A percentile compares a stretch with the other conserved stretches of the same genome.
Conservation (phyloP, 768 basidiomycete species). For the Royoungia palumana region DNA sequence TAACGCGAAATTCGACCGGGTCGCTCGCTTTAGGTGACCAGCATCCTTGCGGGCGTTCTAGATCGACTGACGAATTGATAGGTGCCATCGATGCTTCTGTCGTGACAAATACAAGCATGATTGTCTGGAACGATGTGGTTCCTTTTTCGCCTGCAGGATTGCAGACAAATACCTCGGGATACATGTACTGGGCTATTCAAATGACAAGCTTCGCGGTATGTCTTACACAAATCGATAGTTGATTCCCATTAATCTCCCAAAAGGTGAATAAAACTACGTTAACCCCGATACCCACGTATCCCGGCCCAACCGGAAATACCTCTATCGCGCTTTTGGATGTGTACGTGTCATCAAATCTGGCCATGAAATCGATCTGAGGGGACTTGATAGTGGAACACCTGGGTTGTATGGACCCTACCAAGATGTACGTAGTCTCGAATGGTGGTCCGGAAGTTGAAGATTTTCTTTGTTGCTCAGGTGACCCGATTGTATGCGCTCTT, state of each 20-base stretch:
- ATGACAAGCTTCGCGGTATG: conserved; percentile 52
- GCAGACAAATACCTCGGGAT: conserved; percentile 60
- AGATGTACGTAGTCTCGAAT: conserved; percentile 48
- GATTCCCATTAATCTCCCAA: conserved; percentile 4
- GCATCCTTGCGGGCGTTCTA: background rate
- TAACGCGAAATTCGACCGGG: conserved; percentile 58
- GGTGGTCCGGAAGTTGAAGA: background rate
- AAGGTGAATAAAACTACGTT: conserved; percentile 58
- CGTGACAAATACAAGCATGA: conserved; percentile 54
- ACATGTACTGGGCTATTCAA: conserved; percentile 73
- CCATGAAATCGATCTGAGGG: conserved; percentile 1
- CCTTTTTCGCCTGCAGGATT: conserved; percentile 65
- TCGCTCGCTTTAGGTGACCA: conserved; percentile 59
- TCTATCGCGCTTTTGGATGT: conserved; percentile 73
- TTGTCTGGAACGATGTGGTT: conserved; percentile 73
- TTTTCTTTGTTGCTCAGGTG: conserved; percentile 44
- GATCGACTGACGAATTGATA: conserved; percentile 25
- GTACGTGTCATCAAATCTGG: conserved; percentile 40
- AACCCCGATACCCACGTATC: conserved; percentile 61
- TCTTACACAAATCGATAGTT: background rate
- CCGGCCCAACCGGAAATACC: conserved; percentile 46
- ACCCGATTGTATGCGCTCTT: conserved; percentile 60
- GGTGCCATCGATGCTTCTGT: conserved; percentile 76
- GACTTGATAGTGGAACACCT: conserved; percentile 51
- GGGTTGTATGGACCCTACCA: conserved; percentile 77